These are phyloP conservation scores for Stenogyne calaminthoides DNA, from an alignment of 305 asterid species.

Conservation along the genomic window DNA sequence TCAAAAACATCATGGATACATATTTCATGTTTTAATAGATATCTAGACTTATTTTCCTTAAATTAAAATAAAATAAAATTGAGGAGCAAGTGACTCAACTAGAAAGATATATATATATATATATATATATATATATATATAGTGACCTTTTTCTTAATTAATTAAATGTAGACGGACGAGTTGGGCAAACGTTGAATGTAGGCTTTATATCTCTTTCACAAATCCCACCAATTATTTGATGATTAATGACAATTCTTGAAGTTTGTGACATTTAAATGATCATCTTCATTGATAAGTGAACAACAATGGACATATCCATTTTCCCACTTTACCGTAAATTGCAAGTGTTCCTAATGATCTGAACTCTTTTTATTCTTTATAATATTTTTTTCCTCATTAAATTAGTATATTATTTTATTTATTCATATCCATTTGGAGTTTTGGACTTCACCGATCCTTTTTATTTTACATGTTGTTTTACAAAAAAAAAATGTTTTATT, in stretches of 20 bases:
- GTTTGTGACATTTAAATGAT: not conserved
- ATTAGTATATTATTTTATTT: not conserved
- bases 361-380: not conserved
- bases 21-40: no score
- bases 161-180: not conserved
- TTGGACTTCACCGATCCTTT: not conserved
- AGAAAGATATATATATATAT: no score
- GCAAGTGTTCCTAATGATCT: not conserved
- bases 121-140: not conserved
- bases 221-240: constrained; percentile 10
- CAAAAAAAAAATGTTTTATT: not conserved
- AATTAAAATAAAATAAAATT: no score
- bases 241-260: constrained; percentile 13
- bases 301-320: constrained; percentile 21
- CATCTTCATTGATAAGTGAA: not conserved
- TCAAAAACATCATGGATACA: no score
- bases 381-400: not conserved
- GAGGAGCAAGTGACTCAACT: no score
- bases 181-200: constrained; percentile 16
- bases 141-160: not conserved
- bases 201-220: constrained; percentile 12
- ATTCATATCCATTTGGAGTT: not conserved
- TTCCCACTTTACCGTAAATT: not conserved
- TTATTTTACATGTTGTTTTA: not conserved
- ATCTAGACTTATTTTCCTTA: no score